phyloP scores from a whole-genome alignment of 768 basidiomycete genomes.

The Termitomyces sp. region DNA sequence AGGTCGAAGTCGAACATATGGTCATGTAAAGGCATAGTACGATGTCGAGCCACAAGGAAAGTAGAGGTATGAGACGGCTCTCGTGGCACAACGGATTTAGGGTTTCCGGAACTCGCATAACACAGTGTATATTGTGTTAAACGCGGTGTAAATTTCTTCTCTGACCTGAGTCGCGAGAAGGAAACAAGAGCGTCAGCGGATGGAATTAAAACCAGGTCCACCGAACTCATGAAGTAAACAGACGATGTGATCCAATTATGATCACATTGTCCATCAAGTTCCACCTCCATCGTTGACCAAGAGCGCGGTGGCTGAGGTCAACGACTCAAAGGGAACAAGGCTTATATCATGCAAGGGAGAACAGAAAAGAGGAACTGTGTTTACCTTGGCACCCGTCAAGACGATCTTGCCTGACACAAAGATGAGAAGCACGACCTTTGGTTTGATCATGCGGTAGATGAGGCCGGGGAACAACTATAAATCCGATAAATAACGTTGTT shows the following conservation, averaged over 20 bases:
- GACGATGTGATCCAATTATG: constrained; percentile 24
- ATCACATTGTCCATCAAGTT: constrained; percentile 11
- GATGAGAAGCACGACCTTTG: constrained; percentile 96
- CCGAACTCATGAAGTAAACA: constrained; percentile 26
- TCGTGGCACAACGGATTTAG: constrained; percentile 24
- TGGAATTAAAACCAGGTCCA: constrained; percentile 40
- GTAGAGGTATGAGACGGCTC: background rate
- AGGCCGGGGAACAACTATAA: constrained; percentile 93
- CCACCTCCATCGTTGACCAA: constrained; percentile 5
- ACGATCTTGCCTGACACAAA: constrained; percentile 99
- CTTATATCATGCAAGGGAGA: constrained; percentile 14
- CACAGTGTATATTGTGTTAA: constrained; percentile 99
- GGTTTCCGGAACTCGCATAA: constrained; percentile 93
- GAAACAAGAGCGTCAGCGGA: constrained; percentile 39
- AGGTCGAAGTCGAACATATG: background rate
- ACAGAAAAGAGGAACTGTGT: constrained; percentile 19
- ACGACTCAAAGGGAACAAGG: constrained; percentile 10
- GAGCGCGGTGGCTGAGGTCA: constrained; percentile 2
- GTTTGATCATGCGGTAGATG: constrained; percentile 99
- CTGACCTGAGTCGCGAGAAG: constrained; percentile 63
- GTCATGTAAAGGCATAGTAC: constrained; percentile 10
- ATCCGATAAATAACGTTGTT: constrained; percentile 8
- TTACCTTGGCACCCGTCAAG: constrained; percentile 97
- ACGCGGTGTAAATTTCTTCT: constrained; percentile 99
- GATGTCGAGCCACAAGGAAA: constrained; percentile 14